Base-by-base conservation (phyloP, 1,284 basidiomycete genomes). In the Rhodotorula sp. region DNA sequence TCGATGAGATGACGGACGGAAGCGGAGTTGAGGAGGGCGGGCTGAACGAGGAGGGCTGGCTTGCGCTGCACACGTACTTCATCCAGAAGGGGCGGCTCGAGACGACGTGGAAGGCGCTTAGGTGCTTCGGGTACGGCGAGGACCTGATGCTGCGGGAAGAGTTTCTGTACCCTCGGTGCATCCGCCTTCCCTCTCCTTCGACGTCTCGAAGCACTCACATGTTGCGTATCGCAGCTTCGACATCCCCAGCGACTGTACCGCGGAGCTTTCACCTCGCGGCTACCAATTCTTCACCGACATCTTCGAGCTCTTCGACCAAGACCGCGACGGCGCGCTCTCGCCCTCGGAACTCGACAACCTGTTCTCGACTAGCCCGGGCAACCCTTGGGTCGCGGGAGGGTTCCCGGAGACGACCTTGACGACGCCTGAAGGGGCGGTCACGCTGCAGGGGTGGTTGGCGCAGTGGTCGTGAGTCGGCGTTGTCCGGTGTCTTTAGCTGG, bases 221-320 rank as follows among this genome's bases (percentile, higher is more conserved):
- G 34, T 53, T 61, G 52, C 46, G 13, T 16, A 26, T 46, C 37
- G 9, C 74, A 94, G 89, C 79, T 94, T 97, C 77, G 92, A 96
- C 68, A 92, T 98, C 15, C 90, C 93, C 0, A 83, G 86, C 60
- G 95, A 97, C 79, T 97, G 92, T 80, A 94, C 92, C 0, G 94
- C 96, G 11, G 96, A 99, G 82, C 84, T 99, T 46, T 92, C 89
- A 77, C 94, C 90, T 7, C 83, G 90, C 48, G 95, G 95, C 7
- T 96, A 98, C 80, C 91, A 95, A 78, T 99, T 98, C 83, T 89
- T 99, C 75, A 98, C 95, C 1, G 95, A 97, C 76, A 88, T 97
- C 53, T 99, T 99, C 78, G 92, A 98, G 80, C 89, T 89, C 22
- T 96, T 94, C 80, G 95, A 99, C 83, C 94, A 96, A 90, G 95